Evolutionary conservation across 2,329 filamentous ascomycete genomes (phyloP).

Genomic region (Blastomyces emzantsi): DNA sequence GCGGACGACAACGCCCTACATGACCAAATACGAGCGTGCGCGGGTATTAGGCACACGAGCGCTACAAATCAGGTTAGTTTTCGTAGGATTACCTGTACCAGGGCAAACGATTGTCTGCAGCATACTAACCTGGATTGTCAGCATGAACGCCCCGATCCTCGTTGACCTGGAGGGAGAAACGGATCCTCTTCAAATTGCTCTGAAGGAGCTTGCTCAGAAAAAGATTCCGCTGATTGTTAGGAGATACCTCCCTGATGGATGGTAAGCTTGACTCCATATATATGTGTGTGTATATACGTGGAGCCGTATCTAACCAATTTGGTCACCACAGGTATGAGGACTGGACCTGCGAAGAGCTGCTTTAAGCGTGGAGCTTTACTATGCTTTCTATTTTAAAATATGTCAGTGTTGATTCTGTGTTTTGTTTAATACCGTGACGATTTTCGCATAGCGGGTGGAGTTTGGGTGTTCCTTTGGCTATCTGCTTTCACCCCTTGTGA

Average conservation of each 20-base stretch:
- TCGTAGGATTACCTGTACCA: not conserved
- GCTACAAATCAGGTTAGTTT: slow-evolving; percentile 78
- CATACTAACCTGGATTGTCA: slow-evolving; percentile 32
- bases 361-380: slow-evolving; percentile 36
- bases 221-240: slow-evolving; percentile 95
- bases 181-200: slow-evolving; percentile 91
- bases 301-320: not conserved
- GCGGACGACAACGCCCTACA: slow-evolving; percentile 89
- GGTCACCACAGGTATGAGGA: slow-evolving; percentile 72
- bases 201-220: slow-evolving; percentile 96
- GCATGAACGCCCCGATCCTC: slow-evolving; percentile 94
- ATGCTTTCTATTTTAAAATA: slow-evolving; percentile 1
- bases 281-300: not conserved
- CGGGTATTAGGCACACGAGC: slow-evolving; percentile 88
- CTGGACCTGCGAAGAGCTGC: slow-evolving; percentile 95
- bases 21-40: slow-evolving; percentile 98
- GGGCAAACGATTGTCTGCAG: not conserved
- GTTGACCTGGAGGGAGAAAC: slow-evolving; percentile 97
- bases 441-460: slow-evolving; percentile 18
- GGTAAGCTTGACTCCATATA: slow-evolving; percentile 50
- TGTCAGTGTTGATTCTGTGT: not conserved
- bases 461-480: slow-evolving; percentile 9
- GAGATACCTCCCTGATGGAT: slow-evolving; percentile 93
- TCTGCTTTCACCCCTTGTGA: not conserved
- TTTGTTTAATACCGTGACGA: slow-evolving; percentile 4